phyloP scores from a whole-genome alignment of 2,329 filamentous ascomycete species.

The Colletotrichum sp. region DNA sequence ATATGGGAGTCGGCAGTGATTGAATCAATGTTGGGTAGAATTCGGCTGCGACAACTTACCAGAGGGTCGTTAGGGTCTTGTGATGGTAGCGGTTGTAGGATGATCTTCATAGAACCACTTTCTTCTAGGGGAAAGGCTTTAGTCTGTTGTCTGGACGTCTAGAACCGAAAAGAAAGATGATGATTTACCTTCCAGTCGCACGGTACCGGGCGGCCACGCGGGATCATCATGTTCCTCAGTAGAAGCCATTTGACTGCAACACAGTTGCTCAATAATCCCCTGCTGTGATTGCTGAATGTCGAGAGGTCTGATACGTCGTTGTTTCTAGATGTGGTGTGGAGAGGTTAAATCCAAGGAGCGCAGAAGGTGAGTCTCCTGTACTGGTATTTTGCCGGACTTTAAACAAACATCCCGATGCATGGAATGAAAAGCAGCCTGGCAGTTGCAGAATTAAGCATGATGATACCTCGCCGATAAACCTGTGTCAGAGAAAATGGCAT shows the following conservation, averaged over 20 bases:
- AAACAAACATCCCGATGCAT: background rate
- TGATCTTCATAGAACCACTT: background rate
- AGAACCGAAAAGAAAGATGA: background rate
- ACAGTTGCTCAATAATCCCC: background rate
- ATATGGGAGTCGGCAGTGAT: background rate
- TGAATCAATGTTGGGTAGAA: background rate
- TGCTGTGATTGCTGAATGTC: background rate
- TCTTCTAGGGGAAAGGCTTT: background rate
- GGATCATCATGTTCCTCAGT: background rate
- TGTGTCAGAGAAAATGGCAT: background rate
- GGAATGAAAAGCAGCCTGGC: background rate
- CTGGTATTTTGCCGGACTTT: fast-evolving
- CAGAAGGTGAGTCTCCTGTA: fast-evolving
- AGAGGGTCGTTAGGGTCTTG: background rate
- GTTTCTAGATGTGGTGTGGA: background rate
- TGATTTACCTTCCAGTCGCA: background rate
- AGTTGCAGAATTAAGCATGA: background rate
- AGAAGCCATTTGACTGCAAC: background rate
- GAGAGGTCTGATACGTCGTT: fast-evolving
- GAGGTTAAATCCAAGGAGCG: background rate
- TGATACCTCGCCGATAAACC: background rate
- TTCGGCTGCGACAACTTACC: background rate
- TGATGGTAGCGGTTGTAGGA: background rate
- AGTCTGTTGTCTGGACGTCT: background rate
- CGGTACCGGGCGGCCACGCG: background rate